Base-by-base conservation (phyloP, 345 rosid species). In the Fremontodendron californicum region DNA sequence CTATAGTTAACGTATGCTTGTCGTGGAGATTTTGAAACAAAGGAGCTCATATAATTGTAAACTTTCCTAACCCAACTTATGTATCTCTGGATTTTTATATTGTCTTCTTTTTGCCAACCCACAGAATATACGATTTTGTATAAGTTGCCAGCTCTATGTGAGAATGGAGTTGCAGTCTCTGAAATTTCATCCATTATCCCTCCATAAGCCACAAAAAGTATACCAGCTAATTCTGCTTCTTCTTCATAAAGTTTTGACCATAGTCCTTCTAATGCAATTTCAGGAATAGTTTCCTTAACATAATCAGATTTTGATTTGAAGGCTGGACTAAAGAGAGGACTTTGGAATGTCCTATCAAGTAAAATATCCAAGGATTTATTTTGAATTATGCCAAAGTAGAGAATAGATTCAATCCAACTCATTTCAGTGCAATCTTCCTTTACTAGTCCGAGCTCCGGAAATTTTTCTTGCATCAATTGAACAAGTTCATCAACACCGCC, bases 291-390 rank as follows among this genome's bases (percentile, higher is more conserved):
- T 0, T 73, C 74, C 23, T 35, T 82, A 0, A 93, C 91, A 29
- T 86, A 92, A 68, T 93, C 95, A 0, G 98, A 90, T 61, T 93
- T 93, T 78, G 88, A 82, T 78, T 93, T 93, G 10, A 83, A 62
- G 73, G 16, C 18, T 1, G 42, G 12, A 6, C 9, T 18, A 16
- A 45, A 43, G 73, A 15, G 39, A 9, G 29, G 73, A 46, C 13
- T 45, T 29, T 45, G 33, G 23, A 57, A 57, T 3, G 40, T 18
- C 42, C 74, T 70, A 29, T 48, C n/a, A 18, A 70, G 58, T 15
- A 70, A 29, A 18, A 18, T 4, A 0, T 70, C 74, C 23, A 15
- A 3, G 5, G 57, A 18, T 4, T 27, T 3, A 1, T 18, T 29
- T 0, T 3, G 23, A 16, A 70, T 9, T 3, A 1, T 0, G 12